Conservation (phyloP, 306 rosid genomes). For the Elaeagnus macrophylla region DNA sequence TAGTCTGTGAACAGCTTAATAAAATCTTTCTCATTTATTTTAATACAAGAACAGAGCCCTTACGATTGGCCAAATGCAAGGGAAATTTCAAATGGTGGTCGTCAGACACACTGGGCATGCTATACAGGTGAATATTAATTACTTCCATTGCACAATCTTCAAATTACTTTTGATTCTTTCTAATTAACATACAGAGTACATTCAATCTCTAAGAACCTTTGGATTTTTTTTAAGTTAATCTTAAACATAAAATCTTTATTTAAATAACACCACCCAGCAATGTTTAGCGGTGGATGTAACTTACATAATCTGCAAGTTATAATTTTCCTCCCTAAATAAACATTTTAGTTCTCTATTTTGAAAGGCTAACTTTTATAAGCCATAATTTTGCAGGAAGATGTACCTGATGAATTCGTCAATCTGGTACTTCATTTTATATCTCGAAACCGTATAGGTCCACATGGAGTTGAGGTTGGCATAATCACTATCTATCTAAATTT, state of each 20-base stretch:
- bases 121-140: slow-evolving; percentile 50
- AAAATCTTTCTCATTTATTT: neutral
- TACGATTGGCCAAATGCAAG: slow-evolving; percentile 99
- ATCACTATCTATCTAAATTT: slow-evolving; percentile 5
- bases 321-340: too few species aligned
- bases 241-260: too few species aligned
- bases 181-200: too few species aligned
- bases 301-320: too few species aligned
- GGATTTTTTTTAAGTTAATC: too few species aligned
- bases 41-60: slow-evolving; percentile 45
- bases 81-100: slow-evolving; percentile 91
- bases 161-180: neutral
- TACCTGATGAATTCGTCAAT: slow-evolving; percentile 74
- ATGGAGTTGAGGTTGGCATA: slow-evolving; percentile 74
- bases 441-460: slow-evolving; percentile 75
- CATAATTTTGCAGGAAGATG: slow-evolving; percentile 66
- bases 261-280: too few species aligned
- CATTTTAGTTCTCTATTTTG: slow-evolving; percentile 3
- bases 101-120: slow-evolving; percentile 93
- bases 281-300: too few species aligned
- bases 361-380: slow-evolving; percentile 1
- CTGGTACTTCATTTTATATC: slow-evolving; percentile 64
- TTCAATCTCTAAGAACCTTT: too few species aligned
- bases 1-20: neutral
- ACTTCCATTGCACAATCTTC: slow-evolving; percentile 7